A percentile compares a stretch with the other conserved stretches of the same genome.
Conservation (phyloP, 1,284 basidiomycete genomes). For the Mycena citricolor region DNA sequence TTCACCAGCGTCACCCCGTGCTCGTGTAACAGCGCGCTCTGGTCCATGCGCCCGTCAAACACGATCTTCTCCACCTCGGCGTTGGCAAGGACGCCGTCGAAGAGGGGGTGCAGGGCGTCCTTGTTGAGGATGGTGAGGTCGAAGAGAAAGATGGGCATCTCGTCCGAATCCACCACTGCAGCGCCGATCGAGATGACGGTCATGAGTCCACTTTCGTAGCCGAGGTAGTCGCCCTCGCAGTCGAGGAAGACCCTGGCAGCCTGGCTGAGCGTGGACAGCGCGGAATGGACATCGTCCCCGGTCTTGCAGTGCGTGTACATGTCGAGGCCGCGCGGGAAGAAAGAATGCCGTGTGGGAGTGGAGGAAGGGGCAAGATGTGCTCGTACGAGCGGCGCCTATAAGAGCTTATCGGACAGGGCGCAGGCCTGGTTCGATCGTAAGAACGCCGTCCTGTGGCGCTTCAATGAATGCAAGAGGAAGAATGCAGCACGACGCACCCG, state of each 20-base stretch:
- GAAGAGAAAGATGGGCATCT: slow-evolving; percentile 7
- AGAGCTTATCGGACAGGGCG: no score
- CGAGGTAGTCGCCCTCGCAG: slow-evolving; percentile 10
- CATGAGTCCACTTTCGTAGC: neutral
- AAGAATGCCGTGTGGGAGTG: no score
- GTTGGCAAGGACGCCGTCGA: slow-evolving; percentile 9
- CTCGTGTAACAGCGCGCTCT: slow-evolving; percentile 16
- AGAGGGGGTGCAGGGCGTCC: slow-evolving; percentile 5
- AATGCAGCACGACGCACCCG: no score
- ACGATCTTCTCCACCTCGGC: slow-evolving; percentile 14
- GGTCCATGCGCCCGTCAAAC: slow-evolving; percentile 22
- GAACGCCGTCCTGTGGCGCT: no score
- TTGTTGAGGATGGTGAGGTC: slow-evolving; percentile 6
- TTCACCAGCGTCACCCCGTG: slow-evolving; percentile 9
- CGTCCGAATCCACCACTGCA: neutral
- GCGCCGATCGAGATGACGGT: slow-evolving; percentile 9
- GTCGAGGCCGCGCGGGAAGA: no score
- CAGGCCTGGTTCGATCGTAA: no score
- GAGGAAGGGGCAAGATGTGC: no score
- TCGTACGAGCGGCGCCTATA: no score
- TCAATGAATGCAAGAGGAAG: no score
- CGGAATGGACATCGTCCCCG: no score
- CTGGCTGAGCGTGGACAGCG: no score
- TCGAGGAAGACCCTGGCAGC: slow-evolving; percentile 16
- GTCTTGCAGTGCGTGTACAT: no score